Base-by-base conservation (phyloP, 139 green algal genomes). In the Coccomyxa sp. region DNA sequence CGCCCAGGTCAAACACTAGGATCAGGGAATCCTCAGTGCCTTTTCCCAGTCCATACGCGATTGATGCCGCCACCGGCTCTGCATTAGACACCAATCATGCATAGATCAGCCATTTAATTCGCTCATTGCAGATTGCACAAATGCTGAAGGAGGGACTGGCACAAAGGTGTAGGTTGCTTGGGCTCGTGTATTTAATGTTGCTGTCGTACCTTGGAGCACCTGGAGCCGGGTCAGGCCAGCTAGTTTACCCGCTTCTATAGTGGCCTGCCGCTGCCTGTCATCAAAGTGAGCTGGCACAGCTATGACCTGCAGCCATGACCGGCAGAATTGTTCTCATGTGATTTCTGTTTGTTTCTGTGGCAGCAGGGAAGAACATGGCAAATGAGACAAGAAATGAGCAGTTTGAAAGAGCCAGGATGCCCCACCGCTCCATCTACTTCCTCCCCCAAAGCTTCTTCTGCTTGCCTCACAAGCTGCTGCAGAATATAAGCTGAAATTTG, bases 1-100 rank as follows among this genome's bases (percentile, higher is more conserved):
- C 94, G 0, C 94, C 94, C 32, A 97, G 84, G 83, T 98, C 94
- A 84, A 96, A 91, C 79, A 98, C 94, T 32, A 98, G 90, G 71
- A 97, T 87, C 16, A 93, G 92, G 4, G 92, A 93, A 25, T 92
- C 93, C 59, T 96, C 92, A 27, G 93, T 92, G 86, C 96, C 92
- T 14, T 27, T 58, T n/a, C 92, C 86, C 45, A 86, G 21, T 58
- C 83, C 59, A 71, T 59, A 84, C 32, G 81, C 81, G 21, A 84
- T 31, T 13, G 38, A 67, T 13, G 81, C 67, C 58, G 81, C 81
- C 28, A 80, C 75, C 31, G 75, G 58, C 51, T 81, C 74, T 67
- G 81, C 67, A 79, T 15, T 13, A n/a, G 23, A 76, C 18, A 31
- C 15, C n/a, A 87, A 63, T 25, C 63, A 71, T 71, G 63, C 63